Evolutionary conservation across 768 basidiomycete genomes (phyloP).

Genomic region (Leccinellum albellum): DNA sequence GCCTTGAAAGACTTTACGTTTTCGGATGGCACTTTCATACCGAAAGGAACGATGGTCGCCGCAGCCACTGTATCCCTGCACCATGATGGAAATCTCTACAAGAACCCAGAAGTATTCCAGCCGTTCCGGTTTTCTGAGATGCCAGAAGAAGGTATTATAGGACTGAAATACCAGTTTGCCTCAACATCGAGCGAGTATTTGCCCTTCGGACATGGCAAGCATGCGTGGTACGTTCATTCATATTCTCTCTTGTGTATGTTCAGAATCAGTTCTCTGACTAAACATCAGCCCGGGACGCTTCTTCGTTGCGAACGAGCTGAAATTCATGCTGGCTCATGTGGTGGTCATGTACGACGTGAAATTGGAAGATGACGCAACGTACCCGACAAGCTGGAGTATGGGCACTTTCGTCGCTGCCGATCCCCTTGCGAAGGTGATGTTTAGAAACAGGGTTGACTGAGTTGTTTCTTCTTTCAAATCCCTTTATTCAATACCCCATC

Average conservation of each 20-base stretch:
- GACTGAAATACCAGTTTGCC: neutral
- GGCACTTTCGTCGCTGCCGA: neutral
- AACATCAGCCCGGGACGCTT: slow-evolving; percentile 31
- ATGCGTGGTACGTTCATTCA: neutral
- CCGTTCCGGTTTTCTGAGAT: neutral
- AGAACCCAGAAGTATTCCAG: neutral
- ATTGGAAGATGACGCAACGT: slow-evolving; percentile 1
- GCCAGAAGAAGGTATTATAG: neutral
- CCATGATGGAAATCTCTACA: neutral
- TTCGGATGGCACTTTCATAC: neutral
- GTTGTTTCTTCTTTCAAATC: neutral
- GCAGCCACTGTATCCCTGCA: neutral
- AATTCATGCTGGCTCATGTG: slow-evolving; percentile 44
- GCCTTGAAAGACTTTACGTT: neutral
- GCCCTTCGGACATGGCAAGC: neutral
- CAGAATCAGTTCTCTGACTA: neutral
- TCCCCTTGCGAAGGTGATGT: slow-evolving; percentile 7
- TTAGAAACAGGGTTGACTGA: slow-evolving; percentile 9
- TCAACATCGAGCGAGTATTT: neutral
- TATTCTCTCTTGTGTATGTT: neutral
- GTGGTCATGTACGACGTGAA: slow-evolving; percentile 30
- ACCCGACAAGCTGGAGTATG: neutral
- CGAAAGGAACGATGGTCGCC: neutral
- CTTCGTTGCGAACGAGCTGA: slow-evolving; percentile 42
- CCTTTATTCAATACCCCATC: neutral